Evolutionary conservation across 129 eudicot genomes (phyloP).

Genomic region (Tagetes patula): DNA sequence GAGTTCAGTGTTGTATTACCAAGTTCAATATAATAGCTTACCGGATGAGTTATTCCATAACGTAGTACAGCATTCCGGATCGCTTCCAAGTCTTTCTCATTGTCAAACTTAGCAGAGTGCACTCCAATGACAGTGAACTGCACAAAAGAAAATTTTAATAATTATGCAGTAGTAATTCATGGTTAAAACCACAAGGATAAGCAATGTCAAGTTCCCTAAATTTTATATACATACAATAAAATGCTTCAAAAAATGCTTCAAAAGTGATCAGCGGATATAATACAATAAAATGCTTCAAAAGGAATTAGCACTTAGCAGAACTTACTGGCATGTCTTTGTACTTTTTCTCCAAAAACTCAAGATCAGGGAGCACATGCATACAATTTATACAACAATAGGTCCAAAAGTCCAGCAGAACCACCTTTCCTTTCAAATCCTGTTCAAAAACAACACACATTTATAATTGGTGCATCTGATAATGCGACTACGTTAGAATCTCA

Average conservation of each 20-base stretch:
- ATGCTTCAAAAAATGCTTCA: too few species aligned
- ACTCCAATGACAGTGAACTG: conserved; percentile 96
- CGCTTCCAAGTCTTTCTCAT: conserved; percentile 94
- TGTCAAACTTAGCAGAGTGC: conserved; percentile 98
- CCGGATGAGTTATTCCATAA: conserved; percentile 88
- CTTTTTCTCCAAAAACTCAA: conserved; percentile 88
- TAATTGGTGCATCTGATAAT: conserved; percentile 2
- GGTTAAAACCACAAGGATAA: neutral
- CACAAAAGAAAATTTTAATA: neutral
- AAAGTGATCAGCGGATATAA: neutral
- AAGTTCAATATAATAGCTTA: conserved; percentile 33
- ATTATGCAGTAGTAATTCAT: neutral
- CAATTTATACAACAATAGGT: conserved; percentile 98
- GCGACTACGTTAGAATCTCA: conserved; percentile 7
- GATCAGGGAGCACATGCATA: conserved; percentile 97
- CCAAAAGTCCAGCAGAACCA: conserved; percentile 96
- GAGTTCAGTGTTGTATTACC: conserved; percentile 4
- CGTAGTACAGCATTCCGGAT: conserved; percentile 93
- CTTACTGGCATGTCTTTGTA: conserved; percentile 94
- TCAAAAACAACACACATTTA: conserved; percentile 11
- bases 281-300: conserved; percentile 15
- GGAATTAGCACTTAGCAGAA: conserved; percentile 20
- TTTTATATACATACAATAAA: conserved; percentile 5
- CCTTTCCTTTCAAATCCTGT: conserved; percentile 97
- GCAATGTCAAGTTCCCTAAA: conserved; percentile 4